Evolutionary conservation across 352 stramenopile genomes (phyloP).

Genomic region (Globisporangium echinulatum): DNA sequence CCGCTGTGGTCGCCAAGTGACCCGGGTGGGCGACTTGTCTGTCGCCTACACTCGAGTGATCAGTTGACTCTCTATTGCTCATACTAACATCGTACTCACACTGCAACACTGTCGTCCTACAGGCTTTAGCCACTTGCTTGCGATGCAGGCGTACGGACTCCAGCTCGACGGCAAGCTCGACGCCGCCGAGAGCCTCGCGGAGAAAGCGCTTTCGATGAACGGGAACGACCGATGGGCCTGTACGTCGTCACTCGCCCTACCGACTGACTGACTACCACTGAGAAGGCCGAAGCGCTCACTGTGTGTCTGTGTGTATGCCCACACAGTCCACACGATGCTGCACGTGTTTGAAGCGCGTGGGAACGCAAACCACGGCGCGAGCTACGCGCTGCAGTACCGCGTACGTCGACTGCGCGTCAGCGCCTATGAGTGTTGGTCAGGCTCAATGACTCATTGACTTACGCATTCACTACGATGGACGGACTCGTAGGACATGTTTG

Average conservation of each 20-base stretch:
- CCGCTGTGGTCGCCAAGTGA: slow-evolving; percentile 76
- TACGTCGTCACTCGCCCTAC: slow-evolving; percentile 26
- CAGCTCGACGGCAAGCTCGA: slow-evolving; percentile 58
- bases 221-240: slow-evolving; percentile 80
- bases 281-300: too few species aligned
- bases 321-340: slow-evolving; percentile 70
- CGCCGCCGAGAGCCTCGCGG: slow-evolving; percentile 54
- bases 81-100: not conserved
- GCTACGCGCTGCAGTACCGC: slow-evolving; percentile 76
- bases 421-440: not conserved
- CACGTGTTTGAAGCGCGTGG: slow-evolving; percentile 69
- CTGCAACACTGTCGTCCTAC: too few species aligned
- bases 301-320: not conserved
- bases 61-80: not conserved
- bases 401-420: slow-evolving; percentile 10
- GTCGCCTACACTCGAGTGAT: not conserved
- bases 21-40: slow-evolving; percentile 11
- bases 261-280: not conserved
- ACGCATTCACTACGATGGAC: too few species aligned
- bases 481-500: slow-evolving; percentile 42
- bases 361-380: slow-evolving; percentile 82
- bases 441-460: too few species aligned
- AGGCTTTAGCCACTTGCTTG: slow-evolving; percentile 73
- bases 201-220: slow-evolving; percentile 83
- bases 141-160: slow-evolving; percentile 82